Base-by-base conservation (phyloP, 768 basidiomycete species). In the Boletus patriciae region DNA sequence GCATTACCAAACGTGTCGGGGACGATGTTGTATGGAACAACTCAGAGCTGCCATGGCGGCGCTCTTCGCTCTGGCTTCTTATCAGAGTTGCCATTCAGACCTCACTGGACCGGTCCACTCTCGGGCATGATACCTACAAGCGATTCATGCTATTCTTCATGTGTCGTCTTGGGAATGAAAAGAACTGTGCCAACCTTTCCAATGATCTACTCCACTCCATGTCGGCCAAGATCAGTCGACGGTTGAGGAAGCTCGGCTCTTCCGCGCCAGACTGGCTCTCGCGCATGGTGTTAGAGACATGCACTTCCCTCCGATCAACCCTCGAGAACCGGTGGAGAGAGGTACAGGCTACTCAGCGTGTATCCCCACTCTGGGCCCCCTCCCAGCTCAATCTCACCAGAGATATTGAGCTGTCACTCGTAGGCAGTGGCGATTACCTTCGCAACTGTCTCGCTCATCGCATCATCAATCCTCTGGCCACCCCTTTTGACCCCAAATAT, bases 21-120 rank as follows among this genome's bases (percentile, higher is more conserved):
- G 81, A 83, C 49, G 78, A 83, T 23, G 76, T 81, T 3, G 67
- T 78, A 3, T 79, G 79, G 77, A 40, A 70, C 5, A 54, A 69
- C 21, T 67, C 76, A 3, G 49, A 59, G 31, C 66, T 72, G 11
- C 52, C 83, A 70, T 84, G 82, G 82, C 68, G 83, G 27, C 72
- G 82, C 23, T 79, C 80, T 7, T 67, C 79, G 1, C 67, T 80
- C 12, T 84, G 82, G 81, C 74, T 82, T 5, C 62, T 80, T 13
- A 64, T 80, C 34, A 77, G 81, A 9, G 77, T 83, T 5, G 71
- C 73, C 1, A 58, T 80, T 25, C 80, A 81, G 61, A 77, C 72
- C 0, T 70, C 75, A 0, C 62, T 75, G 27, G 58, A 50, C 25
- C 62, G 56, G 37, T 61, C 62, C 43, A 43, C 23, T 33, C 18